These are phyloP conservation scores for Parsonsia alboflavescens DNA, from an alignment of 257 asterid species.

Conservation along the genomic window DNA sequence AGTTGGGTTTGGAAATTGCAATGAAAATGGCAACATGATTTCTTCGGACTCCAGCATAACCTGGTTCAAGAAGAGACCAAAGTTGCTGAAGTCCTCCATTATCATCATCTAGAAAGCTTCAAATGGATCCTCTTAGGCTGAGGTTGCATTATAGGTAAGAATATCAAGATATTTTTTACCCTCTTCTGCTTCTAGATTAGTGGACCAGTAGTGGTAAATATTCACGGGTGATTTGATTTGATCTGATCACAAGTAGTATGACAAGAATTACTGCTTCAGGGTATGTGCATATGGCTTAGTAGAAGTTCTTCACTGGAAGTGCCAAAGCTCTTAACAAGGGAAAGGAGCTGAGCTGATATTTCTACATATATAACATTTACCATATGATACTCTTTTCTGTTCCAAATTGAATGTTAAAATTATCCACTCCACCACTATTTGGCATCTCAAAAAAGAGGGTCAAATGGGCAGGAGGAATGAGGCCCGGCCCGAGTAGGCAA, in stretches of 20 bases:
- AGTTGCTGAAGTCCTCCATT: conserved; percentile 52
- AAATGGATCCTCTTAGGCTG: conserved; percentile 1
- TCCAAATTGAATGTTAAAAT: too few species aligned
- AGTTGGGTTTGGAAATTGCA: not conserved
- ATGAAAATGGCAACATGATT: not conserved
- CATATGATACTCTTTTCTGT: too few species aligned
- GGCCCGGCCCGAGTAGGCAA: not conserved
- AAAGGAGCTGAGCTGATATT: too few species aligned
- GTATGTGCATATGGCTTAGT: too few species aligned
- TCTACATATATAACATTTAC: too few species aligned
- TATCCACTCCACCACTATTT: too few species aligned
- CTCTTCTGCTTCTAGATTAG: conserved; percentile 17
- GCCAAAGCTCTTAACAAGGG: too few species aligned
- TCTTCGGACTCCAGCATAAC: conserved; percentile 33
- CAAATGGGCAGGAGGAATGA: too few species aligned
- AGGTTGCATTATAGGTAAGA: not conserved
- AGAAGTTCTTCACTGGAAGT: too few species aligned
- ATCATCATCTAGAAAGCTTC: conserved; percentile 18
- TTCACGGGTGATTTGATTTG: conserved; percentile 1
- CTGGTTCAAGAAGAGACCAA: conserved; percentile 32
- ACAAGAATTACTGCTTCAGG: too few species aligned
- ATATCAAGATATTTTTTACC: conserved; percentile 9
- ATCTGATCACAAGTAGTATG: too few species aligned
- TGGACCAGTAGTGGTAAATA: conserved; percentile 18
- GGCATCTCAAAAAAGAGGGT: too few species aligned